These are phyloP conservation scores for Zea luxurians DNA, from an alignment of 176 grass and related monocot genomes.

Conservation along the genomic window DNA sequence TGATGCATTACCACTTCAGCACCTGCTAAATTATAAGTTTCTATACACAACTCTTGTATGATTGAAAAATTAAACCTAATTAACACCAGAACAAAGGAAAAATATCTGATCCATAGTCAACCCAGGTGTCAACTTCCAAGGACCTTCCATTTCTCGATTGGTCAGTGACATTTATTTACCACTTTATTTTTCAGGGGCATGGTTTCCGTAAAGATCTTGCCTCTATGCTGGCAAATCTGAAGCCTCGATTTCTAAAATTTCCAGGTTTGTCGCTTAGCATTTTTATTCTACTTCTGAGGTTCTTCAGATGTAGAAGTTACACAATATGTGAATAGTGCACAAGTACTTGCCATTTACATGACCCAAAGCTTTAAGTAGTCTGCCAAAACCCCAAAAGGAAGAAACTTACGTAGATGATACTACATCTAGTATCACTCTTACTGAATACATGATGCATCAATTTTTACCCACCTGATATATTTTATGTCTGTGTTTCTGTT, in stretches of 20 bases:
- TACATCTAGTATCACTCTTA: neutral
- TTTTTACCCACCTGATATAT: constrained; percentile 9
- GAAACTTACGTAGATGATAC: neutral
- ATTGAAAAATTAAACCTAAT: neutral
- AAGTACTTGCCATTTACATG: neutral
- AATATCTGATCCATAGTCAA: neutral
- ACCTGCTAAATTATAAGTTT: neutral
- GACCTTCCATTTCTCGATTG: constrained; percentile 11
- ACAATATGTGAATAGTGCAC: neutral
- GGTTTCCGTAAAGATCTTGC: constrained; percentile 78
- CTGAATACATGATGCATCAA: neutral
- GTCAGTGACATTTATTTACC: constrained; percentile 21
- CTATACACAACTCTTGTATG: neutral
- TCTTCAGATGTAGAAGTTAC: constrained; percentile 20
- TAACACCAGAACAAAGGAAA: constrained; percentile 17
- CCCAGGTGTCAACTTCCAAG: neutral
- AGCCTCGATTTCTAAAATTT: constrained; percentile 83
- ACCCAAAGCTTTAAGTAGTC: no score
- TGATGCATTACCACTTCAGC: constrained; percentile 12
- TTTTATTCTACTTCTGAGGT: constrained; percentile 28
- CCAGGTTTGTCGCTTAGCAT: constrained; percentile 61
- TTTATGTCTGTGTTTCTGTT: constrained; percentile 18
- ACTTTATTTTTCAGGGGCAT: constrained; percentile 59
- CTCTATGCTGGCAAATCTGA: constrained; percentile 79
- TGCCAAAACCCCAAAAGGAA: neutral